Base-by-base conservation (phyloP, 352 stramenopile species). In the Phytophthora hibernalis region DNA sequence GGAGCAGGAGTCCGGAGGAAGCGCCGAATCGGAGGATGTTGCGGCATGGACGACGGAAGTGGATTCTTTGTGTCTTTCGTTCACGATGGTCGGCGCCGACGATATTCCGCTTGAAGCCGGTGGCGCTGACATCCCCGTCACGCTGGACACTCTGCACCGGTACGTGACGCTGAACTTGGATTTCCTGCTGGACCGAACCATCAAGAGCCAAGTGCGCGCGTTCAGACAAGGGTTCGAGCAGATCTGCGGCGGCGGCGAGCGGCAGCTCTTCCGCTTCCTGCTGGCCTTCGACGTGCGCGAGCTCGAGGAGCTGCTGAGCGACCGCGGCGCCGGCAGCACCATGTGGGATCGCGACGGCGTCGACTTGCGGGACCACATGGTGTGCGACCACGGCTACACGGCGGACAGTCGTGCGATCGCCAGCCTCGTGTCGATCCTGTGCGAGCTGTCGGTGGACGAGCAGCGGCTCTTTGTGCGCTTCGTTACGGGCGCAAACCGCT, bases 381-480 rank as follows among this genome's bases (percentile, higher is more conserved):
- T 96, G 42, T 97, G 89, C 54, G 80, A 90, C 49, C 91, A 97
- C 68, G 91, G 91, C 12, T 97, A 94, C 76, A 85, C 83, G 9
- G 26, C 61, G 0, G 65, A 80, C 33, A 92, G 83, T 68, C 74
- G 72, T 47, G 77, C 87, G 38, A 94, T 97, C 51, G 65, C 63
- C 21, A 70, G 90, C 65, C 76, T 97, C 15, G 72, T 95, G 22
- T 67, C 87, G n/a, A 84, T 96, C 24, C 65, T 97, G 49, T 85
- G 81, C 43, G 83, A 87, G 53, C 42, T 97, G 44, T 59, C 83
- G 24, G 37, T 84, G 22, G 80, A 79, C 3, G 83, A 96, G 38
- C 87, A 94, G 63, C 79, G 84, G 6, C 76, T 89, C 21, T 97
- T 97, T 79, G 84, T 97, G 55, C 82, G 83, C 38, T 97, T 97